Evolutionary conservation across 768 basidiomycete genomes (phyloP), one percentile per base, ranked within the genome.

Genomic region (Russula sp.): DNA sequence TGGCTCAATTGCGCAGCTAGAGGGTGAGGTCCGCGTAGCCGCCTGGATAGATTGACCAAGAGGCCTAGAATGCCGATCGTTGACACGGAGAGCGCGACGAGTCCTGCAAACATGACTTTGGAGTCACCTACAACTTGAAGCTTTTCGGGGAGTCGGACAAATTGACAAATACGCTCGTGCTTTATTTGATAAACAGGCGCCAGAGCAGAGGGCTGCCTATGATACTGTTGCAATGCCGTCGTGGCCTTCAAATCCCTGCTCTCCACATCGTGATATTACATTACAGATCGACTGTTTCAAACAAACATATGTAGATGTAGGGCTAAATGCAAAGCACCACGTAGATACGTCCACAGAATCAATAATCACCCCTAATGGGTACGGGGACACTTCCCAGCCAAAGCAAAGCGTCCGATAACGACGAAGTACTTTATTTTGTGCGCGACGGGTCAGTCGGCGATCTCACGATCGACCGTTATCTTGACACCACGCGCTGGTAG

Each of bases 381-480:
- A 2, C 27, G 27, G 27, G 27, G 27, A 27, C 27, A 27, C 27
- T 27, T 27, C 27, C 27, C 27, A 27, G 2, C 27, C 27, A 27
- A 27, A 27, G 27, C 27, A 3, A 27, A 27, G 27, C 27, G 39
- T 8, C 18, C 10, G 31, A 27, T 48, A 49, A 55, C 44, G 39
- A 40, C 13, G 22, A 22, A 27, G 11, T 13, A 16, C 22, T 14
- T 48, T 14, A 22, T 8, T 63, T 63, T 18, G 62, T 13, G 22
- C 63, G 50, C 22, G 65, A 18, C 18, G 66, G 63, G 4, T 66
- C 59, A 60, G 14, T 66, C 60, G 31, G 55, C 55, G 42, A 66
- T 61, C 49, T 68, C 67, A 49, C 62, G 65, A 31, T 68, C 59
- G 18, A 68, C 65, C 5, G 67, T 68, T 47, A 68, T 55, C 39